phyloP scores from a whole-genome alignment of 805 yeast species.

The Metschnikowia picachoensis region DNA sequence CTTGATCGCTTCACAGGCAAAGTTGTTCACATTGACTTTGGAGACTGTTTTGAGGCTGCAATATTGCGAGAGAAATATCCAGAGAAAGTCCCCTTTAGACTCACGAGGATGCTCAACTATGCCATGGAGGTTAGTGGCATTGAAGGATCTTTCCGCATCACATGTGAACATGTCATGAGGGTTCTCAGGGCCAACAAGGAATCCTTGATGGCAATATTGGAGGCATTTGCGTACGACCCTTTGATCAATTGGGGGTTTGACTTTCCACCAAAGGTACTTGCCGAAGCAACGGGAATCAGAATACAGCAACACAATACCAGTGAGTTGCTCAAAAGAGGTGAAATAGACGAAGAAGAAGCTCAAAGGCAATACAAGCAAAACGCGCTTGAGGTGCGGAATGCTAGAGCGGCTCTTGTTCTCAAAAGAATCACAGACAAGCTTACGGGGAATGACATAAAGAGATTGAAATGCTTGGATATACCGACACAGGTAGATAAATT shows the following conservation, averaged over 20 bases:
- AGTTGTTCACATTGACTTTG: constrained; percentile 96
- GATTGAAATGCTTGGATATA: constrained; percentile 66
- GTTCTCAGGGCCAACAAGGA: constrained; percentile 91
- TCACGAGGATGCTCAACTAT: constrained; percentile 93
- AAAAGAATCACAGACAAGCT: constrained; percentile 88
- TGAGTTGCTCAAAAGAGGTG: constrained; percentile 66
- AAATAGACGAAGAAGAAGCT: constrained; percentile 75
- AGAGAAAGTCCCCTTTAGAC: constrained; percentile 94
- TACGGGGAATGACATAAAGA: constrained; percentile 87
- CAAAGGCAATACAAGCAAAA: constrained; percentile 65
- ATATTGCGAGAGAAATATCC: constrained; percentile 95
- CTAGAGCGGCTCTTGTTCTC: constrained; percentile 86
- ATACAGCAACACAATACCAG: constrained; percentile 66
- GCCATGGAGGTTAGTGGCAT: constrained; percentile 99
- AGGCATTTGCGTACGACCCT: constrained; percentile 98
- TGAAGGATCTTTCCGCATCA: constrained; percentile 94
- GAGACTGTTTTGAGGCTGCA: constrained; percentile 99
- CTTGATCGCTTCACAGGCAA: constrained; percentile 92
- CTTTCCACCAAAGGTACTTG: constrained; percentile 74
- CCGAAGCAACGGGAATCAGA: constrained; percentile 67
- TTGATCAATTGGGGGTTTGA: constrained; percentile 98
- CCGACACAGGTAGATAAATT: constrained; percentile 89
- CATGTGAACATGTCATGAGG: constrained; percentile 96
- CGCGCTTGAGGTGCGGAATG: constrained; percentile 70
- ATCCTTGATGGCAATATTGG: constrained; percentile 94